Evolutionary conservation across 2,329 filamentous ascomycete species (phyloP).

Genomic region (Coleophoma cylindrospora): DNA sequence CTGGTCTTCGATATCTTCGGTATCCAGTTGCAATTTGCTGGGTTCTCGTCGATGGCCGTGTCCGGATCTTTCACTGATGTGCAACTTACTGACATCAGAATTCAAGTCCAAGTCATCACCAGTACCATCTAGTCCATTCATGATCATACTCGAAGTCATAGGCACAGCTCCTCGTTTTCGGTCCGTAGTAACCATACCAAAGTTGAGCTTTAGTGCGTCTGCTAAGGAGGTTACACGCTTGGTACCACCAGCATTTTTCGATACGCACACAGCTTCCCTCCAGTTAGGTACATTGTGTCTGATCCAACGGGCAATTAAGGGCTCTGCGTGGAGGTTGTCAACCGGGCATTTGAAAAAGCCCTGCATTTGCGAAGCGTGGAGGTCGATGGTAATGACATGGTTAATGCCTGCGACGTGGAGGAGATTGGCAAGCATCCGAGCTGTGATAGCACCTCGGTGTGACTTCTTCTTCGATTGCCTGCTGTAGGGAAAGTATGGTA

Average conservation of each 20-base stretch:
- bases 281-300: slow-evolving; percentile 81
- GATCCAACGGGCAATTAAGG: slow-evolving; percentile 93
- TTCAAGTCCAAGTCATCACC: slow-evolving; percentile 42
- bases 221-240: slow-evolving; percentile 95
- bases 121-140: slow-evolving; percentile 55
- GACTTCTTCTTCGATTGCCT: slow-evolving; percentile 99
- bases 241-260: slow-evolving; percentile 95
- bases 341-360: slow-evolving; percentile 98
- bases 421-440: slow-evolving; percentile 93
- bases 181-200: slow-evolving; percentile 91
- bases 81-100: slow-evolving; percentile 18
- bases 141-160: slow-evolving; percentile 76
- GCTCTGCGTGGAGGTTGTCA: slow-evolving; percentile 94
- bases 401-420: slow-evolving; percentile 91
- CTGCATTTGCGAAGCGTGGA: slow-evolving; percentile 98
- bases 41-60: slow-evolving; percentile 8
- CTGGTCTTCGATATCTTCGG: slow-evolving; percentile 2
- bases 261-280: slow-evolving; percentile 91
- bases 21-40: slow-evolving; percentile 4
- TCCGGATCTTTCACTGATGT: slow-evolving; percentile 10
- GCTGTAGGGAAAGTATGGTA: slow-evolving; percentile 98
- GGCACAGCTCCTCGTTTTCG: slow-evolving; percentile 50
- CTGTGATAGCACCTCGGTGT: slow-evolving; percentile 92
- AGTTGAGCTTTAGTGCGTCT: slow-evolving; percentile 94
- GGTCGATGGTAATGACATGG: slow-evolving; percentile 94